A percentile compares a stretch with the other conserved stretches of the same genome.
These are phyloP conservation scores for Calonectria honghensis DNA, from an alignment of 2,329 filamentous ascomycete species.

Conservation along the genomic window DNA sequence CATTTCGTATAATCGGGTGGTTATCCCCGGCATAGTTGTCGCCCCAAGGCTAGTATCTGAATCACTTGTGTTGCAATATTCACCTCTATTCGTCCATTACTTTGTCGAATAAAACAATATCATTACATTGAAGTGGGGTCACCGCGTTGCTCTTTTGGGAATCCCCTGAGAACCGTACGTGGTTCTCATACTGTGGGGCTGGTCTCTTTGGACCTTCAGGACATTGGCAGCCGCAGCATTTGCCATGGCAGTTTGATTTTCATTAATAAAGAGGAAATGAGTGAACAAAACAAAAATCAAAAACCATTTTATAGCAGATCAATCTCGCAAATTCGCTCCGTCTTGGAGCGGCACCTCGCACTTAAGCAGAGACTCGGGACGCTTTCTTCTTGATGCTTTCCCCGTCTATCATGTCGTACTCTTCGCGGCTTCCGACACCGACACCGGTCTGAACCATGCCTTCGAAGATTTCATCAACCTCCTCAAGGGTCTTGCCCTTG, in stretches of 20 bases:
- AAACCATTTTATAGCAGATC: not conserved
- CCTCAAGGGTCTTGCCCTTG: slow-evolving; percentile 39
- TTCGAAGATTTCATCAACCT: slow-evolving; percentile 38
- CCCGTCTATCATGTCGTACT: slow-evolving; percentile 9
- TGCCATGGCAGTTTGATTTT: not conserved
- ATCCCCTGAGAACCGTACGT: not conserved
- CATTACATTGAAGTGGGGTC: not conserved
- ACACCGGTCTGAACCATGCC: slow-evolving; percentile 27
- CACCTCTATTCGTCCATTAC: not conserved
- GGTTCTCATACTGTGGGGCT: not conserved
- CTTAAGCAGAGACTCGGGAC: not conserved
- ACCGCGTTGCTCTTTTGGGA: not conserved
- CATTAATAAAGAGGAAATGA: not conserved
- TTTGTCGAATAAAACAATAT: not conserved
- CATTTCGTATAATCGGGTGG: too few species aligned
- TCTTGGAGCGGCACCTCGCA: not conserved
- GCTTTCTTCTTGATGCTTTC: slow-evolving; percentile 5
- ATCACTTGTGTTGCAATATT: not conserved
- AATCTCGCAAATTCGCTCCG: not conserved
- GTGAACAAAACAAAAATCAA: not conserved
- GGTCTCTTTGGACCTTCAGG: not conserved
- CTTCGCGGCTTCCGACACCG: not conserved
- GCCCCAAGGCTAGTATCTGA: too few species aligned
- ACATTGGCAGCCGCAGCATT: not conserved
- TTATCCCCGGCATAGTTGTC: too few species aligned